Conservation (phyloP, 768 basidiomycete species). For the Calocera viscosa region DNA sequence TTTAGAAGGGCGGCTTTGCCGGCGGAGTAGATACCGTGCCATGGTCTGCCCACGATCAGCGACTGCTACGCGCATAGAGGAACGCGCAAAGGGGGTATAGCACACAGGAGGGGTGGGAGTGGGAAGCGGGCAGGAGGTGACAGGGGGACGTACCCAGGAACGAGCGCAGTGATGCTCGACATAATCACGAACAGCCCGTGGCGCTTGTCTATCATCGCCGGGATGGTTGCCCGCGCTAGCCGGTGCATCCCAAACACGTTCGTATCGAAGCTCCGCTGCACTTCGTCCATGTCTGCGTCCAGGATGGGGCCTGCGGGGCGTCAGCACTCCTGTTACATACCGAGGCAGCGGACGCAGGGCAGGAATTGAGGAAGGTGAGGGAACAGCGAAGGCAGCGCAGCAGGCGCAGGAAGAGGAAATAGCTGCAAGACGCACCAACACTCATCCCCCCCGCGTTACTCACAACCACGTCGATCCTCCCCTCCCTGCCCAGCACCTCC, state of each 20-base stretch:
- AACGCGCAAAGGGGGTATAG: too few relatives aligned
- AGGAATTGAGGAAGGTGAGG: neutral
- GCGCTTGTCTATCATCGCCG: conserved; percentile 54
- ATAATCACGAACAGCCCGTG: conserved; percentile 61
- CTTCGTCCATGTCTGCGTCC: conserved; percentile 45
- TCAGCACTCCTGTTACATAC: neutral
- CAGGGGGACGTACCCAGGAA: conserved; percentile 19
- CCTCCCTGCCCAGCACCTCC: conserved; percentile 41
- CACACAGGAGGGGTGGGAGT: neutral
- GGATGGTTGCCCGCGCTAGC: conserved; percentile 48
- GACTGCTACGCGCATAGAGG: neutral
- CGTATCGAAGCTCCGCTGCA: conserved; percentile 48
- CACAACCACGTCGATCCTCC: conserved; percentile 57
- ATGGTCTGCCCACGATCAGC: conserved; percentile 38
- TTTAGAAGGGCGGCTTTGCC: conserved; percentile 47
- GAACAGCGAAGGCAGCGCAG: conserved; percentile 5
- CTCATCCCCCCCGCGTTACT: conserved; percentile 54
- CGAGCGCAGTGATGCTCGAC: conserved; percentile 54
- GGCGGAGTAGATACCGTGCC: conserved; percentile 49
- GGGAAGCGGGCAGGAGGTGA: neutral
- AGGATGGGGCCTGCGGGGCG: conserved; percentile 31
- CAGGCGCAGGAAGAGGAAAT: too few relatives aligned
- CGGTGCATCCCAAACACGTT: conserved; percentile 48
- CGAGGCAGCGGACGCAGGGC: too few relatives aligned
- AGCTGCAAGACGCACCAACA: conserved; percentile 10